phyloP scores from a whole-genome alignment of 371 early-diverging fungal genomes.

The Mortierella sp. region DNA sequence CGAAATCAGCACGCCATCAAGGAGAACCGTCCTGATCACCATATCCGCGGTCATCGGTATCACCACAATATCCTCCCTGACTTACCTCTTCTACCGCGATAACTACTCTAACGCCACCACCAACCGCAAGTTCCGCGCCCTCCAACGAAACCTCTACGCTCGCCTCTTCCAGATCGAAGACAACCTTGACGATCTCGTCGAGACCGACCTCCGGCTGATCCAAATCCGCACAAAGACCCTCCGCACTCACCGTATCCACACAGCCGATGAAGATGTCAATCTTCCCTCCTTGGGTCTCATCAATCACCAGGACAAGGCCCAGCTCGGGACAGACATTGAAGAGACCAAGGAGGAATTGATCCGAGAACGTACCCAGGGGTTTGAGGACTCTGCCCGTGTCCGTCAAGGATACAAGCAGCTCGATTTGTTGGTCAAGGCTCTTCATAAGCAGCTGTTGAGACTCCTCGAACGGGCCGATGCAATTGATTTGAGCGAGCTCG shows the following conservation, averaged over 20 bases:
- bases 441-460: slow-evolving; percentile 21
- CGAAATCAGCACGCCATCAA: slow-evolving; percentile 18
- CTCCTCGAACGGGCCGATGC: slow-evolving; percentile 18
- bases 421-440: slow-evolving; percentile 20
- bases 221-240: slow-evolving; percentile 43
- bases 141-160: slow-evolving; percentile 26
- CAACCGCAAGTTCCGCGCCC: slow-evolving; percentile 20
- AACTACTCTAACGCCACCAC: not conserved
- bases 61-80: slow-evolving; percentile 31
- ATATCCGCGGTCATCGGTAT: slow-evolving; percentile 39
- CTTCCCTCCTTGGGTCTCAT: slow-evolving; percentile 37
- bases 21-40: slow-evolving; percentile 32
- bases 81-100: slow-evolving; percentile 25
- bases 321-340: slow-evolving; percentile 22
- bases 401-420: slow-evolving; percentile 39
- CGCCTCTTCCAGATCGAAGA: slow-evolving; percentile 39
- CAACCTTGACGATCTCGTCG: slow-evolving; percentile 30
- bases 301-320: slow-evolving; percentile 26
- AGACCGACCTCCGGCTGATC: slow-evolving; percentile 36
- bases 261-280: slow-evolving; percentile 34
- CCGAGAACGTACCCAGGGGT: slow-evolving; percentile 37
- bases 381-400: slow-evolving; percentile 33
- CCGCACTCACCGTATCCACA: slow-evolving; percentile 30
- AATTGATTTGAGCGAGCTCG: slow-evolving; percentile 26
- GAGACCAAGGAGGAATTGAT: slow-evolving; percentile 43